A percentile compares a stretch with the other conserved stretches of the same genome.
These are phyloP conservation scores for Hypoxylon sp. DNA, from an alignment of 2,329 filamentous ascomycete species.

Conservation along the genomic window DNA sequence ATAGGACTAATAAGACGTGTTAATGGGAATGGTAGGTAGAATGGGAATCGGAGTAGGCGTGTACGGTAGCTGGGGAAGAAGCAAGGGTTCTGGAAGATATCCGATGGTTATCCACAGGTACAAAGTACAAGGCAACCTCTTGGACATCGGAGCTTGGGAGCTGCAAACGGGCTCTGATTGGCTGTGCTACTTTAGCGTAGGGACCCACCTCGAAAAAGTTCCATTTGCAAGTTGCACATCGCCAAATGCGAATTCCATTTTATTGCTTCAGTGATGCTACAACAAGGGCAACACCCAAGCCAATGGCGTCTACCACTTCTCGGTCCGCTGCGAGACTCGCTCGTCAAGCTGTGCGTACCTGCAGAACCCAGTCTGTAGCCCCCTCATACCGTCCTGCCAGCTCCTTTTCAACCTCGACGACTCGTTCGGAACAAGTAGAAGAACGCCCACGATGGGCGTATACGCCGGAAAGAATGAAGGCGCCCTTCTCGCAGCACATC, in stretches of 20 bases:
- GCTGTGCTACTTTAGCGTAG: constrained; percentile 18
- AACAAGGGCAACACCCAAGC: constrained; percentile 28
- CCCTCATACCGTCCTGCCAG: constrained; percentile 35
- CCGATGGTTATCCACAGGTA: too few relatives aligned
- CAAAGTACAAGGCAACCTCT: constrained; percentile 1
- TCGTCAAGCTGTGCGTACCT: constrained; percentile 54
- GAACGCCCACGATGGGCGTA: constrained; percentile 76
- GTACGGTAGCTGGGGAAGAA: neutral
- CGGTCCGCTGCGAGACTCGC: constrained; percentile 54
- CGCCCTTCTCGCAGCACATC: constrained; percentile 74
- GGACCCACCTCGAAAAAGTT: constrained; percentile 41
- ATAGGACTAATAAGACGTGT: constrained; percentile 23
- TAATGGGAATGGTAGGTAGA: constrained; percentile 28
- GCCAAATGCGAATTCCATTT: constrained; percentile 23
- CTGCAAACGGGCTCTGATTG: constrained; percentile 31
- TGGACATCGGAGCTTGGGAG: constrained; percentile 1
- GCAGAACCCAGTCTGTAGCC: constrained; percentile 44
- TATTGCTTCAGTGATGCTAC: constrained; percentile 31
- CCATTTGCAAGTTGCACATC: constrained; percentile 15
- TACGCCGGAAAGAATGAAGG: constrained; percentile 79
- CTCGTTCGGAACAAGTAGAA: constrained; percentile 31
- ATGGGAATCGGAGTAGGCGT: neutral
- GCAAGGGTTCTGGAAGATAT: neutral
- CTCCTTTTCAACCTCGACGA: constrained; percentile 49
- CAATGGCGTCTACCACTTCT: constrained; percentile 57